Evolutionary conservation across 805 yeast species (phyloP).

Genomic region (Schwanniomyces yamadae): DNA sequence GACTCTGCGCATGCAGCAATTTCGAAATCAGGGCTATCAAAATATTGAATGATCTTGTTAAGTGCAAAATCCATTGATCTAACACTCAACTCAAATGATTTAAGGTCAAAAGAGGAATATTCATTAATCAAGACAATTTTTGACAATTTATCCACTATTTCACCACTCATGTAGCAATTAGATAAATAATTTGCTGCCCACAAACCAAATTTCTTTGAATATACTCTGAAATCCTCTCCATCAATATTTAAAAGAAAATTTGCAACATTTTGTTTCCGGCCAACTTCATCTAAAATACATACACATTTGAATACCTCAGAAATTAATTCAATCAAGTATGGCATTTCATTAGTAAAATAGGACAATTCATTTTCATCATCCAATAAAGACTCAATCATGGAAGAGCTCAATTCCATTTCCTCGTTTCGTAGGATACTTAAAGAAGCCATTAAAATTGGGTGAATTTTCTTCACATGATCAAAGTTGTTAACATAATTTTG

Average conservation of each 20-base stretch:
- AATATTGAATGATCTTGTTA: constrained; percentile 17
- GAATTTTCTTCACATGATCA: background rate
- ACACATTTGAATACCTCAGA: constrained; percentile 5
- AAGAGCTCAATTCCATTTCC: constrained; percentile 1
- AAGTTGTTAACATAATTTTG: constrained; percentile 3
- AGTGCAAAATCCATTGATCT: constrained; percentile 26
- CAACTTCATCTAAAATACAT: constrained; percentile 6
- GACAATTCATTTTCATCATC: constrained; percentile 9
- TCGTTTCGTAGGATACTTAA: background rate
- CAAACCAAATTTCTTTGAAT: constrained; percentile 13
- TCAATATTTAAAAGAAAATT: constrained; percentile 5
- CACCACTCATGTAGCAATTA: constrained; percentile 21
- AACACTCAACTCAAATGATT: constrained; percentile 17
- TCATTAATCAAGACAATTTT: constrained; percentile 6
- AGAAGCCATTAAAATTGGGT: constrained; percentile 4
- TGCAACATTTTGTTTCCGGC: constrained; percentile 5
- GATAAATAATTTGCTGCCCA: constrained; percentile 26
- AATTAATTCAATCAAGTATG: constrained; percentile 3
- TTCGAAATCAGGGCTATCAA: constrained; percentile 14
- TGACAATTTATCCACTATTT: too few species aligned
- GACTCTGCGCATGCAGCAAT: constrained; percentile 35
- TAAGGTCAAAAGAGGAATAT: constrained; percentile 7
- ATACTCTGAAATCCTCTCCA: background rate
- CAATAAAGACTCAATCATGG: constrained; percentile 12
- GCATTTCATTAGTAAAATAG: constrained; percentile 1